These are phyloP conservation scores for Delonix regia DNA, from an alignment of 306 rosid species.

Conservation along the genomic window DNA sequence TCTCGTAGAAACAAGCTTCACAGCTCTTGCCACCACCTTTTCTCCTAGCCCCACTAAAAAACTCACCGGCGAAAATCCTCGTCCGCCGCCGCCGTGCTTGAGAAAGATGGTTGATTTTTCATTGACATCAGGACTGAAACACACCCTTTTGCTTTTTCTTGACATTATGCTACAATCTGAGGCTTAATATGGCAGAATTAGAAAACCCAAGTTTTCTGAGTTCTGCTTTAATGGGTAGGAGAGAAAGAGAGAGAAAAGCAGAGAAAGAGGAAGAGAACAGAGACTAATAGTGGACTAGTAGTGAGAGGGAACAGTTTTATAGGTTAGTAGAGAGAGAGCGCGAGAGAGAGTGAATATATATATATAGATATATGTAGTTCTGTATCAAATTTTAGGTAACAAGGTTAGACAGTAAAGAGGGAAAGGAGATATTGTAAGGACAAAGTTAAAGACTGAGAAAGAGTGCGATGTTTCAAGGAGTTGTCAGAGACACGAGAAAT, in stretches of 20 bases:
- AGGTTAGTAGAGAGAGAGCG: neutral
- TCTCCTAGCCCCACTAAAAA: constrained; percentile 55
- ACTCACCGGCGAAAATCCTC: constrained; percentile 43
- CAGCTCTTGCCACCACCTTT: constrained; percentile 56
- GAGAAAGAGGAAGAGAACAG: neutral
- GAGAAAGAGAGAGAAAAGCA: constrained; percentile 14
- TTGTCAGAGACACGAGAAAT: neutral
- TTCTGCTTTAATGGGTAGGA: neutral
- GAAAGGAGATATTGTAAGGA: constrained; percentile 23
- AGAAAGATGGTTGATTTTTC: constrained; percentile 50
- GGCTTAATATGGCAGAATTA: neutral
- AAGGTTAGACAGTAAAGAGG: constrained; percentile 19
- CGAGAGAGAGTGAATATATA: constrained; percentile 38
- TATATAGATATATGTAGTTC: no score
- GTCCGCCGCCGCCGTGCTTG: constrained; percentile 28
- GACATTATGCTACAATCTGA: constrained; percentile 43
- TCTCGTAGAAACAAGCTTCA: constrained; percentile 47
- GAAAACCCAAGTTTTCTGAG: neutral
- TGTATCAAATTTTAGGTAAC: constrained; percentile 29
- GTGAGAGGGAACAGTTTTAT: constrained; percentile 39
- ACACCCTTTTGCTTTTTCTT: constrained; percentile 60
- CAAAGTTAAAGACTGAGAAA: constrained; percentile 31
- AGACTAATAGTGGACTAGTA: constrained; percentile 10
- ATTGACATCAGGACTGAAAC: constrained; percentile 66
- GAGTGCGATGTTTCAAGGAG: constrained; percentile 15